These are phyloP conservation scores for Salix viminalis DNA, from an alignment of 345 rosid genomes.

Conservation along the genomic window DNA sequence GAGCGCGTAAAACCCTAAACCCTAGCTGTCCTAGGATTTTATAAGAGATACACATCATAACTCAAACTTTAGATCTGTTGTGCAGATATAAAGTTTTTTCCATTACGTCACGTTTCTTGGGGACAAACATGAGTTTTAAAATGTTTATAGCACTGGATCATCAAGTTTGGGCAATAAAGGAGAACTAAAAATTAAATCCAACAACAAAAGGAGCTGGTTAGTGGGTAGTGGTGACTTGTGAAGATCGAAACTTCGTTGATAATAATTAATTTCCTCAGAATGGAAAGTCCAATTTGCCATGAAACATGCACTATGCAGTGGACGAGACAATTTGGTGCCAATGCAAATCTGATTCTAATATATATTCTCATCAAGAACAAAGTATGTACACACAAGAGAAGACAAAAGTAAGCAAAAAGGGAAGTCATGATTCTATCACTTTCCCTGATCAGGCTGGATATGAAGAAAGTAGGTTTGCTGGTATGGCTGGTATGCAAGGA, in stretches of 20 bases:
- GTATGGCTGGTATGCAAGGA: conserved; percentile 36
- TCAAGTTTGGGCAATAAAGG: background rate
- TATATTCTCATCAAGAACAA: background rate
- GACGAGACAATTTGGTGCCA: background rate
- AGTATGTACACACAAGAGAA: background rate
- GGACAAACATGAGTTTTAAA: background rate
- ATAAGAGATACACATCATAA: no score
- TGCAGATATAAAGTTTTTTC: no score
- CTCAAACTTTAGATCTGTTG: no score
- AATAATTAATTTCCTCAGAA: conserved; percentile 1
- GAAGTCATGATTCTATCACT: background rate
- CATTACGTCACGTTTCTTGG: no score
- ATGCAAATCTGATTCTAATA: background rate
- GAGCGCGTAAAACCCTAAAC: no score
- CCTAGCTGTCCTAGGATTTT: no score
- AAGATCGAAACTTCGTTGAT: background rate
- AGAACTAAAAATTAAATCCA: background rate
- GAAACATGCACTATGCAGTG: background rate
- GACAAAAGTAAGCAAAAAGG: background rate
- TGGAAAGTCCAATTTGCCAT: background rate
- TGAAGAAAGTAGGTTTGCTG: conserved; percentile 24
- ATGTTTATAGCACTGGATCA: background rate
- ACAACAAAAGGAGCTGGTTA: background rate
- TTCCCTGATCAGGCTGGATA: conserved; percentile 27
- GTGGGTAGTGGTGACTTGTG: background rate